phyloP scores from a whole-genome alignment of 2,329 filamentous ascomycete genomes.

The Scedosporium minutisporum region DNA sequence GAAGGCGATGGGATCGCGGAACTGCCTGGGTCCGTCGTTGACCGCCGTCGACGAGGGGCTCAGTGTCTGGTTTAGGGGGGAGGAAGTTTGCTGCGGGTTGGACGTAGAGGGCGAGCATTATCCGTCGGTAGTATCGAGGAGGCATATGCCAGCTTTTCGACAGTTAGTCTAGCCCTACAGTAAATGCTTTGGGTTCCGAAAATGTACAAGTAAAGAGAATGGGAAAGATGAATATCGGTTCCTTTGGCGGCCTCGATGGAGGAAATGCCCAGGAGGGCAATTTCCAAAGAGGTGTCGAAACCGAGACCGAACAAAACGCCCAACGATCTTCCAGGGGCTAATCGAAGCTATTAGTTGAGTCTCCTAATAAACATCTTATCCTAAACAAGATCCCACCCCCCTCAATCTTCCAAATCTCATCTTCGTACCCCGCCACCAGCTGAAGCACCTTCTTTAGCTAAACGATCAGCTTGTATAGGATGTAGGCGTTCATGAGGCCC shows the following conservation, averaged over 20 bases:
- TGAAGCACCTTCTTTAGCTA: conserved; percentile 44
- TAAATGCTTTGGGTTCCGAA: not conserved
- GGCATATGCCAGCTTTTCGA: conserved; percentile 93
- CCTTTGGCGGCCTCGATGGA: conserved; percentile 78
- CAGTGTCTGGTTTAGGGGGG: not conserved
- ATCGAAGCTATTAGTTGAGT: not conserved
- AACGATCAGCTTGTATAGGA: conserved; percentile 62
- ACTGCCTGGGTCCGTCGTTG: not conserved
- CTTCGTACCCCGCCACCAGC: conserved; percentile 10
- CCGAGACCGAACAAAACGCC: conserved; percentile 84
- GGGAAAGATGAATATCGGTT: conserved; percentile 85
- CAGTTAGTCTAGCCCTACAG: too few species aligned
- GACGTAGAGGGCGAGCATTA: conserved; percentile 93
- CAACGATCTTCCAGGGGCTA: conserved; percentile 80
- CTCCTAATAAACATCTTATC: conserved; percentile 52
- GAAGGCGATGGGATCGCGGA: conserved; percentile 72
- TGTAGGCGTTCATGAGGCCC: conserved; percentile 76
- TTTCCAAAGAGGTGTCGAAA: conserved; percentile 91
- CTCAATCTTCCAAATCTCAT: conserved; percentile 42
- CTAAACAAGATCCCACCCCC: conserved; percentile 66
- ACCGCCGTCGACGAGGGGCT: not conserved
- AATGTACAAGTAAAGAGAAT: conserved; percentile 71
- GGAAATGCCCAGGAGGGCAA: conserved; percentile 82
- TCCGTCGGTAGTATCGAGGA: conserved; percentile 85
- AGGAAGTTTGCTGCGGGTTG: conserved; percentile 56